Conservation (phyloP, 139 green algal species). For the Trebouxia sp. region DNA sequence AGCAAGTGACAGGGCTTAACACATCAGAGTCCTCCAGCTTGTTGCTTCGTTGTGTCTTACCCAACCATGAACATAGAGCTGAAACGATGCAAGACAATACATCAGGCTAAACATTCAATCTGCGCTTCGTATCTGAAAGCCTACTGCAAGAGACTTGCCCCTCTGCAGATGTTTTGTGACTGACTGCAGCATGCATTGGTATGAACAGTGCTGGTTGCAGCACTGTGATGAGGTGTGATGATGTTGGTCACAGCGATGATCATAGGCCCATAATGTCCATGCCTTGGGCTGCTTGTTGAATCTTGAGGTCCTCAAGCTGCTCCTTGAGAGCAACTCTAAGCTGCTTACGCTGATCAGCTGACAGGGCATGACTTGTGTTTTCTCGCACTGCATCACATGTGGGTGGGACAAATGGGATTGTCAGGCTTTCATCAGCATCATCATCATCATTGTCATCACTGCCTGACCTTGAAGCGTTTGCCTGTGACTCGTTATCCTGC, state of each 20-base stretch:
- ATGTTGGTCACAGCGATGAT: background rate
- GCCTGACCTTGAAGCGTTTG: background rate
- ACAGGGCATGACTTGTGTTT: background rate
- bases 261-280: background rate
- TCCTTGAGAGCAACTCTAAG: background rate
- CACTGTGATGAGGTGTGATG: background rate
- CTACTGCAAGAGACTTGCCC: background rate
- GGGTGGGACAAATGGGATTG: no score
- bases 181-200: background rate
- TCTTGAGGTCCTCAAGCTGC: slow-evolving; percentile 17
- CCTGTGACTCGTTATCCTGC: background rate
- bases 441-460: background rate
- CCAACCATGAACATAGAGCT: no score
- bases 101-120: background rate
- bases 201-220: background rate
- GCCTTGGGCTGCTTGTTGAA: background rate
- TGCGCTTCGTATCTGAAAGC: background rate
- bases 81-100: background rate
- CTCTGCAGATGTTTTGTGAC: background rate
- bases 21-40: no score
- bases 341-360: slow-evolving; percentile 6
- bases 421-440: background rate
- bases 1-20: no score
- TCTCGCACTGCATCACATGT: background rate
- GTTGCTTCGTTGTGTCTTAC: no score